Percentiles rank a stretch among this genome's conserved stretches.
Conservation (phyloP, 2,329 filamentous ascomycete species). For the Byssothecium circinans region DNA sequence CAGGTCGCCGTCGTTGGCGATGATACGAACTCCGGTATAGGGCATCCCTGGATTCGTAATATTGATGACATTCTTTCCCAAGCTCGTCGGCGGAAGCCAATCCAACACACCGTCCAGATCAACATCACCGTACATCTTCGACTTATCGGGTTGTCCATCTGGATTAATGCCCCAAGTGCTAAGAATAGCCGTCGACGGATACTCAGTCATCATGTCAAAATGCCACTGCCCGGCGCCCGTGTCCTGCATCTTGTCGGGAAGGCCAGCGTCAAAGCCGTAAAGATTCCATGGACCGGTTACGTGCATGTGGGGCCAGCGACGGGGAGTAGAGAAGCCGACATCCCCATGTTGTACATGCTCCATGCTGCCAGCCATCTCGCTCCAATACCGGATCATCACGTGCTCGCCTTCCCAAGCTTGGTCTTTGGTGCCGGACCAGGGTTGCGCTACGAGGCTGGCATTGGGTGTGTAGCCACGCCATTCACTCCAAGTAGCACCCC, state of each 20-base stretch:
- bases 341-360: constrained; percentile 64
- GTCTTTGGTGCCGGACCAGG: constrained; percentile 61
- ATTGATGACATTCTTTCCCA: constrained; percentile 60
- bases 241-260: constrained; percentile 57
- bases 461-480: constrained; percentile 62
- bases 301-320: constrained; percentile 64
- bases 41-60: constrained; percentile 60
- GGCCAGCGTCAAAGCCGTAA: constrained; percentile 64
- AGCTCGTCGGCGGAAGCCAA: constrained; percentile 61
- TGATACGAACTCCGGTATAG: constrained; percentile 58
- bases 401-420: constrained; percentile 66
- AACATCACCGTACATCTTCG: constrained; percentile 62
- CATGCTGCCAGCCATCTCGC: constrained; percentile 59
- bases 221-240: constrained; percentile 57
- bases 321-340: constrained; percentile 43
- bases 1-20: constrained; percentile 58
- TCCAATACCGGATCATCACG: constrained; percentile 66
- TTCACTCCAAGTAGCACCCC: constrained; percentile 60
- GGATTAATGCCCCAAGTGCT: constrained; percentile 70
- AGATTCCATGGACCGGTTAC: constrained; percentile 65
- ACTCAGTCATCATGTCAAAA: constrained; percentile 64
- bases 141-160: constrained; percentile 63
- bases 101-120: constrained; percentile 63
- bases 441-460: constrained; percentile 49
- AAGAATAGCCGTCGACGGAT: constrained; percentile 63